phyloP scores from a whole-genome alignment of 352 stramenopile species.

The Pythium scleroteichum region DNA sequence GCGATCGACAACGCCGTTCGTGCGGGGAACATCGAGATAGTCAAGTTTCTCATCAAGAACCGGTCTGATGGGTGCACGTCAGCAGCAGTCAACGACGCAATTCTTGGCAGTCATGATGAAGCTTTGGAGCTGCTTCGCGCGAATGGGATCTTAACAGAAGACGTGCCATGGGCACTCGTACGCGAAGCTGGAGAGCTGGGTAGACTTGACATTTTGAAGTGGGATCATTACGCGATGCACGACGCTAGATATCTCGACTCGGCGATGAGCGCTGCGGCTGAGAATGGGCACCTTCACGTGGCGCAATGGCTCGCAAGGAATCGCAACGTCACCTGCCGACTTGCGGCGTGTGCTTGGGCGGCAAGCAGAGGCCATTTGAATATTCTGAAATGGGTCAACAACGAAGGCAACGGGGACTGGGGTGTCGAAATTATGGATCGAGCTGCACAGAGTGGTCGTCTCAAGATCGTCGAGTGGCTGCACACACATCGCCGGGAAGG shows the following conservation, averaged over 20 bases:
- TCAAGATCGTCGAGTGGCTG: conserved; percentile 26
- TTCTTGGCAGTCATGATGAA: conserved; percentile 18
- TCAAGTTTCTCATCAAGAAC: conserved; percentile 23
- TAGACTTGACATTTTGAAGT: conserved; percentile 23
- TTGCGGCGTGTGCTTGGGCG: conserved; percentile 10
- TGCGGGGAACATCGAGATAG: conserved; percentile 8
- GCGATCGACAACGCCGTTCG: conserved; percentile 15
- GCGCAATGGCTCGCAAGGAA: conserved; percentile 23
- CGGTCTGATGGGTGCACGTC: conserved; percentile 18
- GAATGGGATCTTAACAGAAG: conserved; percentile 8
- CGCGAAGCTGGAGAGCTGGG: conserved; percentile 15
- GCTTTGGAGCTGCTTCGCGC: conserved; percentile 13
- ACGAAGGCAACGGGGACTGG: conserved; percentile 23
- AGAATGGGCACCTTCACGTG: conserved; percentile 24
- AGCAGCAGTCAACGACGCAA: conserved; percentile 19
- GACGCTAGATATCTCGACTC: conserved; percentile 25
- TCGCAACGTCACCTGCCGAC: conserved; percentile 5
- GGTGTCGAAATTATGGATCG: conserved; percentile 24
- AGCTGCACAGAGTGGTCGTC: conserved; percentile 15
- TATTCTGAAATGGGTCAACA: conserved; percentile 26
- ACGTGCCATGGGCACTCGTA: conserved; percentile 23
- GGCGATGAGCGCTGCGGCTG: conserved; percentile 18
- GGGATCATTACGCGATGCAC: conserved; percentile 25
- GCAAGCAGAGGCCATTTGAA: conserved; percentile 21
- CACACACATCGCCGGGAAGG: conserved; percentile 16